phyloP scores from a whole-genome alignment of 176 grass and related monocot species.

The Bromus sterilis region DNA sequence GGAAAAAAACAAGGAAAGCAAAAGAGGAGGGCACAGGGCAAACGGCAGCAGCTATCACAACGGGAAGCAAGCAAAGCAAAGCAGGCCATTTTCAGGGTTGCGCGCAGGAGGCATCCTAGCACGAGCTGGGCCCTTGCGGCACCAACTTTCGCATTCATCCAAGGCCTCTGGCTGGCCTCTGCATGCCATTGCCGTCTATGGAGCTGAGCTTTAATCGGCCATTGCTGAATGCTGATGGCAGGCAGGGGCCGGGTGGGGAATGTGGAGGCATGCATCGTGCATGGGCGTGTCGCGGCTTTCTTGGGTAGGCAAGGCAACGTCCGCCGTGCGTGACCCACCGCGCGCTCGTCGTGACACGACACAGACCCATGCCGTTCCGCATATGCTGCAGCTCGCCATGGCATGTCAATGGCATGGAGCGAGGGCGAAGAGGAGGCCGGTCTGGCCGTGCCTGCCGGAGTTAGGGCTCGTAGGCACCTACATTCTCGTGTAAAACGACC shows the following conservation, averaged over 20 bases:
- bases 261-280: slow-evolving; percentile 54
- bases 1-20: background rate
- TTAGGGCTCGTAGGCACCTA: slow-evolving; percentile 32
- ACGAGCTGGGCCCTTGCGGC: background rate
- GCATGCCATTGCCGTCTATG: slow-evolving; percentile 16
- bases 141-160: slow-evolving; percentile 55
- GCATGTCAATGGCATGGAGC: background rate
- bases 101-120: background rate
- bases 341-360: background rate
- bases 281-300: slow-evolving; percentile 34
- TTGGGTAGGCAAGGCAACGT: background rate
- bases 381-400: background rate
- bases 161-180: background rate
- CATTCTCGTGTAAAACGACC: slow-evolving; percentile 50
- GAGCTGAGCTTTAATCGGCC: slow-evolving; percentile 57
- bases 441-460: slow-evolving; percentile 8
- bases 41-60: background rate
- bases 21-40: background rate
- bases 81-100: slow-evolving; percentile 18
- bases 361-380: slow-evolving; percentile 33
- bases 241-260: slow-evolving; percentile 46
- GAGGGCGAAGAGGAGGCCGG: background rate
- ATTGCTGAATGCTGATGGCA: slow-evolving; percentile 40
- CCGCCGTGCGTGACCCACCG: background rate
- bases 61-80: slow-evolving; percentile 25